Base-by-base conservation (phyloP, 345 rosid genomes). In the Lepidium sativum region DNA sequence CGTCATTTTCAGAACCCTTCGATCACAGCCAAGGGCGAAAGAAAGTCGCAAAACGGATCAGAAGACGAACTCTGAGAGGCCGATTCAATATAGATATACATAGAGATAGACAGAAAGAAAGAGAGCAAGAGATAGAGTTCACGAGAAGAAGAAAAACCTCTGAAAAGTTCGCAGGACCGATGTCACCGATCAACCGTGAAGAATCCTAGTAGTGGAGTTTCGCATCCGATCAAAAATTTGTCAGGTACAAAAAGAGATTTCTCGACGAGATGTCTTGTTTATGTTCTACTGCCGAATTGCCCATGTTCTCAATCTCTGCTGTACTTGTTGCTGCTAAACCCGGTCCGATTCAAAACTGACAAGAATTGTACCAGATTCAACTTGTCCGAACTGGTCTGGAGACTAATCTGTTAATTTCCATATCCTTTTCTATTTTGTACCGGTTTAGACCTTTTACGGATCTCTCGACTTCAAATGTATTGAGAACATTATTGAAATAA, bases 1-100 rank as follows among this genome's bases (percentile, higher is more conserved):
- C 76, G 87, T 81, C 98, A 75, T 75, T 56, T 31, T 72, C 32
- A 49, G 6, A 63, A 56, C 52, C 1, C 39, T 63, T 49, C 17
- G 53, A 64, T 11, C 33, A 41, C 38, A 64, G 49, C 48, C 45
- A 25, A 62, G 31, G 68, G 63, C 37, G 31, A 16, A 45, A 9
- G 17, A 35, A 48, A 18, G 15, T 6, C 43, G 33, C 15, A 10
- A 57, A 57, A 38, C 51, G 63, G 67, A 59, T 68, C 59, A 59
- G 17, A 50, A 8, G 60, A 50, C 6, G 29, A 60, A 23, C 53
- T 31, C 33, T 14, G 66, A 48, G 25, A 50, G 53, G 21, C 32
- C 15, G 37, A 45, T 34, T 67, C 1, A 17, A 64, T n/a, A n/a
- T n/a, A n/a, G n/a, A n/a, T n/a, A n/a, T 15, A 32, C 11, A 23